Evolutionary conservation across 768 basidiomycete genomes (phyloP), one percentile per base, ranked within the genome.

Genomic region (Leccinum truebloodii): DNA sequence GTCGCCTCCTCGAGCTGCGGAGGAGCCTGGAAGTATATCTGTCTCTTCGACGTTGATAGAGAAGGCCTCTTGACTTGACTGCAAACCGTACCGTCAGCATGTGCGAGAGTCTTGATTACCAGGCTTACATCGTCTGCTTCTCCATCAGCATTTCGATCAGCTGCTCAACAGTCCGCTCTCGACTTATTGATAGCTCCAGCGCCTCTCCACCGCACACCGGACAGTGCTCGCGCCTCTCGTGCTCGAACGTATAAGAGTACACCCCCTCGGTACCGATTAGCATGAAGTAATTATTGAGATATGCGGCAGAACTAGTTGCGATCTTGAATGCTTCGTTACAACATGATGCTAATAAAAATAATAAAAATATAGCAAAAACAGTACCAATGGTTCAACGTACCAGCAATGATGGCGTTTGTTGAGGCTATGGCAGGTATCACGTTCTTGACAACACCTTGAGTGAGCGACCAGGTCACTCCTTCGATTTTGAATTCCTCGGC

Each of bases 321-420:
- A 99, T 94, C 77, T 99, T 99, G 81, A 99, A 96, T 16, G 97
- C 97, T 76, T 99, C 97, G 68, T 97, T 98, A 71, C 96, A 98
- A 77, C 96, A 98, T 2, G 95, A 91, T 41, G 96, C 96, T 92
- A 37, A 35, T 9, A 26, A 57, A 37, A 12, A 10, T 3, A 37
- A 37, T 30, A 14, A 12, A 37, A 46, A 7, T 41, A 13, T 22
- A 34, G 34, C 34, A 34, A 48, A 48, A 59, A 22, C 13, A 49
- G 16, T n/a, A 14, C 16, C 10, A 39, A 9, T 24, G 2, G 52
- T 53, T 20, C 22, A 59, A 60, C 82, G 46, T 65, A 92, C 94
- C 95, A 52, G 97, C 92, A 60, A 99, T 95, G 72, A 98, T 95
- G 37, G 97, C 97, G 69, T 99, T 99, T 16, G 97, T 99, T 1